Conservation (phyloP, 192 early-diverging fungal genomes). For the Gonapodya prolifera region DNA sequence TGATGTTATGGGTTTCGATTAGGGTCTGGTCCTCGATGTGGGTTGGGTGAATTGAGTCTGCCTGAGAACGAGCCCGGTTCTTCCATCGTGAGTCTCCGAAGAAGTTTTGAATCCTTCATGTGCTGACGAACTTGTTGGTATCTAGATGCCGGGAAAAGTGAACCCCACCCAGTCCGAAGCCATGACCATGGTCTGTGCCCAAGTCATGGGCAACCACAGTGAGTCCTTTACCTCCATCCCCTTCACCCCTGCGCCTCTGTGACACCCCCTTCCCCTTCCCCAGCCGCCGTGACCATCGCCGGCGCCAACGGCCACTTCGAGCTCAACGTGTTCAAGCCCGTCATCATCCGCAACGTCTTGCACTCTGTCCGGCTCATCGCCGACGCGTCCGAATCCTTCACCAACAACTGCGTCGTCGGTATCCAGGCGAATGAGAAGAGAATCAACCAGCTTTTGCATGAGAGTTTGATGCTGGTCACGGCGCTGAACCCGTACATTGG, state of each 20-base stretch:
- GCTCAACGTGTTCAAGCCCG: slow-evolving; percentile 99
- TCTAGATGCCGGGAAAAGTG: slow-evolving; percentile 34
- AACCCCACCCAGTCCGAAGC: slow-evolving; percentile 99
- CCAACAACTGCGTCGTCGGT: slow-evolving; percentile 86
- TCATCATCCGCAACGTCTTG: slow-evolving; percentile 93
- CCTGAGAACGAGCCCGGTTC: slow-evolving; percentile 99
- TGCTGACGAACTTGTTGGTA: too few relatives aligned
- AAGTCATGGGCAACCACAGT: slow-evolving; percentile 99
- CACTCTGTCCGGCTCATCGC: slow-evolving; percentile 70
- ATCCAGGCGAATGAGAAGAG: slow-evolving; percentile 86
- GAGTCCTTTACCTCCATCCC: too few relatives aligned
- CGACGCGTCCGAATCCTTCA: slow-evolving; percentile 53
- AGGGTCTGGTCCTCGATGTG: slow-evolving; percentile 92
- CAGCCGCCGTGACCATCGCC: slow-evolving; percentile 70
- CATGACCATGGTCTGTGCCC: slow-evolving; percentile 97
- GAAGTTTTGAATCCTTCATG: too few relatives aligned
- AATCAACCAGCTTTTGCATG: slow-evolving; percentile 77
- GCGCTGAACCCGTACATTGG: slow-evolving; percentile 97
- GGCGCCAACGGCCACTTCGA: slow-evolving; percentile 98
- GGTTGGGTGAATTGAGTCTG: slow-evolving; percentile 84
- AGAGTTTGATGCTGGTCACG: slow-evolving; percentile 97
- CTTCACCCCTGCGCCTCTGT: too few relatives aligned
- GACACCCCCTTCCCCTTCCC: too few relatives aligned
- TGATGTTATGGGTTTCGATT: too few relatives aligned
- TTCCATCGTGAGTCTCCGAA: slow-evolving; percentile 99